Conservation (phyloP, 176 grass and related monocot species). For the Urochloa ruziziensis region DNA sequence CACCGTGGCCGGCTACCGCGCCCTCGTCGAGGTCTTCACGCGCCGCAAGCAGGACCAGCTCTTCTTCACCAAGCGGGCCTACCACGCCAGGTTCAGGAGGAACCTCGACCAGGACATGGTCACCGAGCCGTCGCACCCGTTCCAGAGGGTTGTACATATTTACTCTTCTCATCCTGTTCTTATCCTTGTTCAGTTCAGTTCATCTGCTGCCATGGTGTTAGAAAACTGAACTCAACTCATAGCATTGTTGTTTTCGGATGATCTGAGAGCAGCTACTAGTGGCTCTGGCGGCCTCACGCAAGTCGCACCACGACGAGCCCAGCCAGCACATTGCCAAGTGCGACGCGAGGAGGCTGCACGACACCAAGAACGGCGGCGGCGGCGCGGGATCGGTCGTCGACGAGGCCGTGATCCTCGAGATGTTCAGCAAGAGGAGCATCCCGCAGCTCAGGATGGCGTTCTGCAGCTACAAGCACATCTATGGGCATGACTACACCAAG, state of each 20-base stretch:
- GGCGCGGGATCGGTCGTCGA: constrained; percentile 46
- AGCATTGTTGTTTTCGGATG: background rate
- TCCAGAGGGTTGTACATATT: constrained; percentile 47
- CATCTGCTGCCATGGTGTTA: background rate
- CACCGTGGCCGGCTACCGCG: constrained; percentile 41
- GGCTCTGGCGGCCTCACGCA: constrained; percentile 78
- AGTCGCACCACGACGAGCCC: constrained; percentile 67
- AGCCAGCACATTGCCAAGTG: constrained; percentile 92
- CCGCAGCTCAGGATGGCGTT: constrained; percentile 86
- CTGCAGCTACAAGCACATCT: constrained; percentile 90
- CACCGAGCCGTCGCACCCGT: constrained; percentile 60
- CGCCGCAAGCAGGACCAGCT: constrained; percentile 75
- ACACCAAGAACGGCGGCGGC: constrained; percentile 50
- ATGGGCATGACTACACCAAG: constrained; percentile 84
- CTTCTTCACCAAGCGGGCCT: constrained; percentile 96
- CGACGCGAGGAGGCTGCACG: constrained; percentile 79
- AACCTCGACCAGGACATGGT: constrained; percentile 82
- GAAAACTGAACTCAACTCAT: background rate
- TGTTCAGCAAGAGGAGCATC: constrained; percentile 97
- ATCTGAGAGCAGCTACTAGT: constrained; percentile 53
- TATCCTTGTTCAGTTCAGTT: background rate
- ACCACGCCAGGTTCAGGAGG: constrained; percentile 63
- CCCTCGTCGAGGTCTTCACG: constrained; percentile 83
- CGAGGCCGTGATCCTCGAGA: constrained; percentile 75
- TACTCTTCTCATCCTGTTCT: background rate